Evolutionary conservation across 2,329 filamentous ascomycete species (phyloP).

Genomic region (Bipolaris cookei): DNA sequence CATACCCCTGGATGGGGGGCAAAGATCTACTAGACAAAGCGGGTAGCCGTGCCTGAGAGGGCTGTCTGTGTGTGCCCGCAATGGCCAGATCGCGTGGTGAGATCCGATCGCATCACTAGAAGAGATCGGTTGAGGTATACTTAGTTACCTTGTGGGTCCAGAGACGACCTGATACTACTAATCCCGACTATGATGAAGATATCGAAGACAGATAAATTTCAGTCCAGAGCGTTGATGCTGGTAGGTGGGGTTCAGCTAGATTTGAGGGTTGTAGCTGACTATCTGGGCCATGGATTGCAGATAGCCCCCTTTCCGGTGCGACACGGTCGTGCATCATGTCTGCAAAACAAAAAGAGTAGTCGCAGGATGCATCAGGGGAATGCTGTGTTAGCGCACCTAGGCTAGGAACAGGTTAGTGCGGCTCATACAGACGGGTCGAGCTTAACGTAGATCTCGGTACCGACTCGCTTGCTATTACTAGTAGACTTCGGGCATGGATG

Average conservation of each 20-base stretch:
- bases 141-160: neutral
- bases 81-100: neutral
- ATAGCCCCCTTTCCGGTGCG: neutral
- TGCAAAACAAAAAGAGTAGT: constrained; percentile 4
- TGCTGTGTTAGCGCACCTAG: constrained; percentile 1
- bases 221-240: neutral
- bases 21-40: neutral
- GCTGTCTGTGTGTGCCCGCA: neutral
- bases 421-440: neutral
- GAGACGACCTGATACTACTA: neutral
- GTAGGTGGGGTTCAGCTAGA: neutral
- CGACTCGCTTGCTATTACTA: neutral
- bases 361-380: constrained; percentile 1
- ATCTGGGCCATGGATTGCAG: neutral
- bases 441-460: constrained; percentile 9
- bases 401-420: constrained; percentile 14
- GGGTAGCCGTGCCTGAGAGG: neutral
- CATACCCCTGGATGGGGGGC: constrained; percentile 2
- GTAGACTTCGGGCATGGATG: constrained; percentile 5
- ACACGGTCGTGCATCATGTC: neutral
- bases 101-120: neutral
- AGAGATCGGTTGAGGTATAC: neutral
- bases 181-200: neutral
- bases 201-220: neutral
- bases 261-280: neutral